Base-by-base conservation (phyloP, 2,329 filamentous ascomycete genomes). In the Coniochaeta ligniaria region DNA sequence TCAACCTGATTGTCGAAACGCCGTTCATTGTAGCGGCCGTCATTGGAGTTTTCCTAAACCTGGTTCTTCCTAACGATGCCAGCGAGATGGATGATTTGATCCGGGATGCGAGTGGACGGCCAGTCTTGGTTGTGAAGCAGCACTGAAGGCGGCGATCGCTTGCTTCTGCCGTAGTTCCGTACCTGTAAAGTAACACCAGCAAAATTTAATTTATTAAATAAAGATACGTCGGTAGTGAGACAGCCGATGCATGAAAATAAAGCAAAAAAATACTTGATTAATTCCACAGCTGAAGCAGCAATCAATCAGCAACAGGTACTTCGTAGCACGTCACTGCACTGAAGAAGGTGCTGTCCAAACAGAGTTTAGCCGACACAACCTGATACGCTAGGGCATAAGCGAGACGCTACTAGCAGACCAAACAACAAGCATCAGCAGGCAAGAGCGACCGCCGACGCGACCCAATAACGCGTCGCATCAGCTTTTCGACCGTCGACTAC, bases 21-120 rank as follows among this genome's bases (percentile, higher is more conserved):
- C 75, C 72, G 0, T 76, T 76, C 61, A 75, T 76, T 60, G 70
- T 78, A 57, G 75, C 76, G 5, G 75, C 74, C 50, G 72, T 75
- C 31, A 69, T 78, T 58, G 75, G 74, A 5, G 74, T 78, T 0
- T 73, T 78, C 43, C 63, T 79, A 63, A 79, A 79, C 62, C 62
- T 73, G n/a, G 67, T 76, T 17, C 63, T 78, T 31, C 74, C 75
- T 1, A 68, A 70, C 3, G 60, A 62, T 33, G 41, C 41, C 16
- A 64, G 63, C 47, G 56, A 63, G 54, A 62, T 64, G 61, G 63
- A 64, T 55, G 41, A 58, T 22, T 20, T 62, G 47, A 45, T 64
- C 28, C 22, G 58, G 45, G 57, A 59, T 54, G 26, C 35, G 6
- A 61, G 52, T 28, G 52, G 60, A 11, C 43, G 59, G 57, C 57